Conservation (phyloP, 2,329 filamentous ascomycete genomes). For the Penicillium italicum region DNA sequence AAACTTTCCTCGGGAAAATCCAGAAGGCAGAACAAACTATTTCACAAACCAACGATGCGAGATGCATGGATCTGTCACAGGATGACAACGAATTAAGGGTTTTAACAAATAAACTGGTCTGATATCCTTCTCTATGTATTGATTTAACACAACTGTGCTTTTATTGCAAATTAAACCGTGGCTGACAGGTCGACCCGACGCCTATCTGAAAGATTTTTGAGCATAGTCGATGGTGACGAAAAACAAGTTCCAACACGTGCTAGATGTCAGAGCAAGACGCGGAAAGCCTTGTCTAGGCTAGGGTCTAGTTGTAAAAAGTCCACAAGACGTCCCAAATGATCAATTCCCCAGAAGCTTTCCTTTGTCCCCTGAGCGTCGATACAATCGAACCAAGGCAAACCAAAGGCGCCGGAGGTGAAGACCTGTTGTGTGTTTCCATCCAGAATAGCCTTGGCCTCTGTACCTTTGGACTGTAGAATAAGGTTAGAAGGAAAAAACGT, state of each 20-base stretch:
- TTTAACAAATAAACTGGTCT: too few species aligned
- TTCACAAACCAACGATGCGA: neutral
- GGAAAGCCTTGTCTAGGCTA: conserved; percentile 25
- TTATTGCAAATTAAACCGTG: neutral
- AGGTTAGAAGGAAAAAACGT: neutral
- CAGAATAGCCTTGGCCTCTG: conserved; percentile 47
- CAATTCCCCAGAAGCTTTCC: conserved; percentile 59
- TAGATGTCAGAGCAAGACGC: conserved; percentile 22
- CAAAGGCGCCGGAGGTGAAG: conserved; percentile 56
- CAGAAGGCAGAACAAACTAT: neutral
- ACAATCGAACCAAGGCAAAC: conserved; percentile 58
- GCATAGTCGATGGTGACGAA: neutral
- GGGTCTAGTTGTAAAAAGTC: conserved; percentile 52
- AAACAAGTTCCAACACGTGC: neutral
- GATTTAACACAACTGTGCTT: too few species aligned
- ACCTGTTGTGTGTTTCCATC: conserved; percentile 50
- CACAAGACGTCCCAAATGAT: conserved; percentile 56
- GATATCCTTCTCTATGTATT: neutral
- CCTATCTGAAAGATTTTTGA: neutral
- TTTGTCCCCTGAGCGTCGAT: conserved; percentile 53
- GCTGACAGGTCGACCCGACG: neutral
- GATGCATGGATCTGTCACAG: neutral
- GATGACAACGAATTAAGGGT: neutral
- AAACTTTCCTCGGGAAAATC: neutral
- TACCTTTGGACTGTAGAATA: conserved; percentile 20